These are phyloP conservation scores for Talaromyces sp. DNA, from an alignment of 2,329 filamentous ascomycete species.

Conservation along the genomic window DNA sequence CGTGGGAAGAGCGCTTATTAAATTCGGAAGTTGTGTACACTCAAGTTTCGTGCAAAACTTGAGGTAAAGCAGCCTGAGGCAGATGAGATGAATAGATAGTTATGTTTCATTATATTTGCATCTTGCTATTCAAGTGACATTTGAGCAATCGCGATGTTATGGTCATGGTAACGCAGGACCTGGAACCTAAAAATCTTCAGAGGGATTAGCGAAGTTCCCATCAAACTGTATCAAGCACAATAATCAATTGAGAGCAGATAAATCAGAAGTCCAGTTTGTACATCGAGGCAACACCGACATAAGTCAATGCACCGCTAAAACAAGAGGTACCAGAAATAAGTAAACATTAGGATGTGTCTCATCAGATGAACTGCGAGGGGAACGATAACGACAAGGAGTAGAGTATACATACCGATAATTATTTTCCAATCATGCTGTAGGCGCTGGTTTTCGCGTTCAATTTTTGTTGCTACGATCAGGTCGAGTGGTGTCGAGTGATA, in stretches of 20 bases:
- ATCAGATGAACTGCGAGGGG: slow-evolving; percentile 53
- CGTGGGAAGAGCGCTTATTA: not conserved
- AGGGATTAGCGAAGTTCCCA: not conserved
- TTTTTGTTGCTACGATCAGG: not conserved
- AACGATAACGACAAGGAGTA: not conserved
- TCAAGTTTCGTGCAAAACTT: not conserved
- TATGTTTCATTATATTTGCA: not conserved
- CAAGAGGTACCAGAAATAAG: slow-evolving; percentile 98
- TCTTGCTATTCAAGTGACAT: not conserved
- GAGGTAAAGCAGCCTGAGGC: not conserved
- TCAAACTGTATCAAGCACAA: not conserved
- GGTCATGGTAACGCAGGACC: not conserved
- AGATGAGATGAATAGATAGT: not conserved
- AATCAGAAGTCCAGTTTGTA: slow-evolving; percentile 85
- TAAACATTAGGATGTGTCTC: slow-evolving; percentile 60
- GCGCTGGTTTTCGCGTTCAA: not conserved
- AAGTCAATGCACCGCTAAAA: slow-evolving; percentile 61
- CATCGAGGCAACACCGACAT: slow-evolving; percentile 58
- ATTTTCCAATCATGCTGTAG: not conserved
- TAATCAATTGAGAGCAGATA: slow-evolving; percentile 18
- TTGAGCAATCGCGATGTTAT: not conserved
- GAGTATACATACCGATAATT: slow-evolving; percentile 12
- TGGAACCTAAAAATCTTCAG: not conserved
- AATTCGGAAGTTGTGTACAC: not conserved
- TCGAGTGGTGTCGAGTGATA: not conserved